A percentile compares a stretch with the other conserved stretches of the same genome.
phyloP scores from a whole-genome alignment of 1,139 yeast species.

The Yamadazyma oceani region DNA sequence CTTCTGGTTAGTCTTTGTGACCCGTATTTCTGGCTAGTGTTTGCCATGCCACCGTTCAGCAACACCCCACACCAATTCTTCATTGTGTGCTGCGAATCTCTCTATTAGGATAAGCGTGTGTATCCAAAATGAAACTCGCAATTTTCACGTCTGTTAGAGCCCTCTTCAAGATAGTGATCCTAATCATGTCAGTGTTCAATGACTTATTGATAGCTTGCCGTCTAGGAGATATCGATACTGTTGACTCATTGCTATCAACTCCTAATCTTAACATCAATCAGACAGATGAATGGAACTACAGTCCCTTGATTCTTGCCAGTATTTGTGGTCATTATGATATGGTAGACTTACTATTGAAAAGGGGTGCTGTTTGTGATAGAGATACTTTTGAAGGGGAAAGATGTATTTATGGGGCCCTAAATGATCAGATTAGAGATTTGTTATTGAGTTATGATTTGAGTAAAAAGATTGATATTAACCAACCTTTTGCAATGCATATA shows the following conservation, averaged over 20 bases:
- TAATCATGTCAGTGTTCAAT: conserved; percentile 25
- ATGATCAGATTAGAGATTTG: conserved; percentile 59
- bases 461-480: conserved; percentile 64
- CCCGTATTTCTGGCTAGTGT: too few species aligned
- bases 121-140: too few species aligned
- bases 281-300: conserved; percentile 71
- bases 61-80: too few species aligned
- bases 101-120: too few species aligned
- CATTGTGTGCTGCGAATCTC: too few species aligned
- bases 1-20: too few species aligned
- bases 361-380: conserved; percentile 77
- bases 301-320: conserved; percentile 72
- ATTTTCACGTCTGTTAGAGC: too few species aligned
- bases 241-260: conserved; percentile 52
- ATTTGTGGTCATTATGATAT: conserved; percentile 70
- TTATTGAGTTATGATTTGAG: conserved; percentile 64
- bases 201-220: conserved; percentile 69
- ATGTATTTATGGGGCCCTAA: conserved; percentile 76
- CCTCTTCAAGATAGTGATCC: too few species aligned
- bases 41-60: too few species aligned
- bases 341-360: conserved; percentile 54
- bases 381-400: conserved; percentile 81
- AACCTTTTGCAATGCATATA: conserved; percentile 74
- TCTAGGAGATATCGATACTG: conserved; percentile 64
- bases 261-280: conserved; percentile 59